phyloP scores from a whole-genome alignment of 257 asterid genomes.

The Nicotiana noctiflora region DNA sequence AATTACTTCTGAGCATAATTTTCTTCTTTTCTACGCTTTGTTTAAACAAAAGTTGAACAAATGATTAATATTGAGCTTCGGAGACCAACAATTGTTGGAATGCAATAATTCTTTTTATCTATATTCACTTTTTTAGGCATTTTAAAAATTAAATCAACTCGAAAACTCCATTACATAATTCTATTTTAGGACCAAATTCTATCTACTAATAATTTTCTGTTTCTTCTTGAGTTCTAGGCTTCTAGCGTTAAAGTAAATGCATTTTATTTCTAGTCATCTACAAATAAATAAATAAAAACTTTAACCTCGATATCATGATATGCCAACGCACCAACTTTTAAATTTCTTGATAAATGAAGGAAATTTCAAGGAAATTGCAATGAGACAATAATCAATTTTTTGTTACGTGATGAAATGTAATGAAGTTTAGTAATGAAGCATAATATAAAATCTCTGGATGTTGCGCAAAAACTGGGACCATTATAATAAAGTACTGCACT shows the following conservation, averaged over 20 bases:
- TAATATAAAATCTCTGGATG: neutral
- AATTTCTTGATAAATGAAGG: neutral
- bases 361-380: neutral
- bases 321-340: neutral
- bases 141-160: too few relatives aligned
- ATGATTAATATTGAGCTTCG: too few relatives aligned
- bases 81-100: too few relatives aligned
- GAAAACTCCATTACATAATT: too few relatives aligned
- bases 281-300: neutral
- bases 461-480: too few relatives aligned
- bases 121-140: too few relatives aligned
- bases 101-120: too few relatives aligned
- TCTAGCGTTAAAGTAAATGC: neutral
- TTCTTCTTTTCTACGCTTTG: too few relatives aligned
- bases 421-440: neutral
- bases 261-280: neutral
- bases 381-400: neutral
- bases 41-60: too few relatives aligned
- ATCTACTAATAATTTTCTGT: neutral
- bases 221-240: neutral
- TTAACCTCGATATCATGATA: neutral
- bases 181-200: too few relatives aligned
- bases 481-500: too few relatives aligned
- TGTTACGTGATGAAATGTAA: neutral
- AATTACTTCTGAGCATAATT: too few relatives aligned